Percentiles rank a stretch among this genome's conserved stretches.
These are phyloP conservation scores for Fraxinus floribunda DNA, from an alignment of 305 asterid species.

Conservation along the genomic window DNA sequence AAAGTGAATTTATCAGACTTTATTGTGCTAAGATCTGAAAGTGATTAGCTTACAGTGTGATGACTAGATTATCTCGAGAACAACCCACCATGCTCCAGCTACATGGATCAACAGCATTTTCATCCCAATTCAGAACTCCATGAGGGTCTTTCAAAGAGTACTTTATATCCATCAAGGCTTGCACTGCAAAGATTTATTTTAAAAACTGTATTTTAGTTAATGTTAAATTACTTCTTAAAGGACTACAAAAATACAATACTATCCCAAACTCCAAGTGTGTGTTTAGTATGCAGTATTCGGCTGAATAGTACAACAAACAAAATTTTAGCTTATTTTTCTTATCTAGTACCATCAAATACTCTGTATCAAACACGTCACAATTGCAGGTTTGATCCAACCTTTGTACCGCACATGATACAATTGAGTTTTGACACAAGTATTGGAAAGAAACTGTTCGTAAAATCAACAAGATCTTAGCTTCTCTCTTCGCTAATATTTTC, in stretches of 20 bases:
- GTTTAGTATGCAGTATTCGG: neutral
- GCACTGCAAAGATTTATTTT: slow-evolving; percentile 40
- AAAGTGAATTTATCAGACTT: neutral
- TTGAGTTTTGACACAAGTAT: neutral
- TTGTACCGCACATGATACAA: no score
- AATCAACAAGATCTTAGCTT: neutral
- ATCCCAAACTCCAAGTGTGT: neutral
- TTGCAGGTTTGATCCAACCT: neutral
- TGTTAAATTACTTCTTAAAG: neutral
- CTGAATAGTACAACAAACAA: neutral
- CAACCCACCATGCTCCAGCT: slow-evolving; percentile 82
- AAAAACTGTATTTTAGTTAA: neutral
- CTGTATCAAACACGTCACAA: neutral
- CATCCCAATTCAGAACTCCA: slow-evolving; percentile 75
- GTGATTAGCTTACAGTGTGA: slow-evolving; percentile 54
- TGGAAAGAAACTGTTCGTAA: no score
- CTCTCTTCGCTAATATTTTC: neutral
- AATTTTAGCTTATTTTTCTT: neutral
- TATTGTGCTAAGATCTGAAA: neutral
- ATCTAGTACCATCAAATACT: neutral
- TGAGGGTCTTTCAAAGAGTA: slow-evolving; percentile 60
- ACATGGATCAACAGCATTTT: slow-evolving; percentile 86
- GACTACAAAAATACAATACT: neutral
- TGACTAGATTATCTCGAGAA: slow-evolving; percentile 53
- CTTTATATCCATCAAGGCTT: slow-evolving; percentile 81